Evolutionary conservation across 768 basidiomycete genomes (phyloP).

Genomic region (Solioccasus polychromus): DNA sequence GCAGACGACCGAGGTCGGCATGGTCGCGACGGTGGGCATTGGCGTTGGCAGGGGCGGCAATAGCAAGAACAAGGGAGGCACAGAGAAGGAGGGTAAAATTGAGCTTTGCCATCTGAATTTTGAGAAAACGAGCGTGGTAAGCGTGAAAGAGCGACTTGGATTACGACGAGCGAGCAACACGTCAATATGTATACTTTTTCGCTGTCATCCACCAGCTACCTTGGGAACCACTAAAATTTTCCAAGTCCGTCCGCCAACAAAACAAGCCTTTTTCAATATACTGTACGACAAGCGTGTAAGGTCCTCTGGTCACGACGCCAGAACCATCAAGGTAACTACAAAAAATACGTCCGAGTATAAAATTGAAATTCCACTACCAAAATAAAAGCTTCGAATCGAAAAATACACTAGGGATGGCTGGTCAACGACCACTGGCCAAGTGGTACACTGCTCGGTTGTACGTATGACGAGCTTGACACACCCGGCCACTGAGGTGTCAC

Average conservation of each 20-base stretch:
- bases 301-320: neutral
- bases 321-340: constrained; percentile 1
- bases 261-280: too few species aligned
- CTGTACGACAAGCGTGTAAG: too few species aligned
- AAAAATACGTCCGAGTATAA: constrained; percentile 3
- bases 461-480: constrained; percentile 58
- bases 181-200: too few species aligned
- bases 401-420: constrained; percentile 51
- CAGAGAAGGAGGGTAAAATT: constrained; percentile 64
- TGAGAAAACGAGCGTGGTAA: constrained; percentile 13
- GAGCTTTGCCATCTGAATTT: constrained; percentile 46
- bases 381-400: constrained; percentile 2
- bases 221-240: constrained; percentile 12
- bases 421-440: constrained; percentile 74
- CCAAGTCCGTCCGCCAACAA: constrained; percentile 14
- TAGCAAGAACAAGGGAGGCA: constrained; percentile 51
- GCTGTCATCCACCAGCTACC: constrained; percentile 16
- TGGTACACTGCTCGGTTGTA: constrained; percentile 65
- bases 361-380: too few species aligned
- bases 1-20: constrained; percentile 56
- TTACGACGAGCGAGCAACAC: neutral
- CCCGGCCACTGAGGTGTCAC: constrained; percentile 93
- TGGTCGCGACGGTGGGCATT: constrained; percentile 54
- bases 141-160: constrained; percentile 19
- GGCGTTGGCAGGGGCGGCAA: constrained; percentile 46